Conservation (phyloP, 805 yeast genomes). For the Kregervanrija fluxuum region DNA sequence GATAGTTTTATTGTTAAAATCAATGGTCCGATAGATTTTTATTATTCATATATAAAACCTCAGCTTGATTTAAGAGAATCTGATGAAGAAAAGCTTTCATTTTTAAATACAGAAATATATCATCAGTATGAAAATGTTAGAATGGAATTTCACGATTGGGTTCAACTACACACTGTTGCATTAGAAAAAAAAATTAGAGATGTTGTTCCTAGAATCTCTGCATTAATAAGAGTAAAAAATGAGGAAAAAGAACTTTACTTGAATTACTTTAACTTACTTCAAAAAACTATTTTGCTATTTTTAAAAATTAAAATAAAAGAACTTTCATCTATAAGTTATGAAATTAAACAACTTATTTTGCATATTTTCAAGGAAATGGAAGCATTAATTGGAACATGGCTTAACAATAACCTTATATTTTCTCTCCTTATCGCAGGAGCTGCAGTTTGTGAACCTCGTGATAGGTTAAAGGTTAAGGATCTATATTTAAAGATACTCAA, state of each 20-base stretch:
- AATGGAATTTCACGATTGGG: conserved; percentile 19
- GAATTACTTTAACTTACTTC: conserved; percentile 17
- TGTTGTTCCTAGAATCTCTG: conserved; percentile 11
- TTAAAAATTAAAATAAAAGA: conserved; percentile 15
- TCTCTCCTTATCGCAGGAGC: conserved; percentile 20
- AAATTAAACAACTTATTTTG: conserved; percentile 15
- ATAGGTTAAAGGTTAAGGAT: conserved; percentile 15
- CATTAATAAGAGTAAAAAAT: conserved; percentile 1
- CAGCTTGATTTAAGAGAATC: conserved; percentile 2
- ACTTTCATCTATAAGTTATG: conserved; percentile 16
- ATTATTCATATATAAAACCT: conserved; percentile 3
- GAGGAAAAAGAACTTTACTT: conserved; percentile 6
- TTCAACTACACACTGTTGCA: conserved; percentile 10
- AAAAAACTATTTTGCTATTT: conserved; percentile 13
- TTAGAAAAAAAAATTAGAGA: conserved; percentile 10
- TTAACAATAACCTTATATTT: conserved; percentile 14
- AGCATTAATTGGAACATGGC: conserved; percentile 7
- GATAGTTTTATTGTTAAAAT: conserved; percentile 9
- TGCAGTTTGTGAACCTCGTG: conserved; percentile 20
- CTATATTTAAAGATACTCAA: conserved; percentile 10
- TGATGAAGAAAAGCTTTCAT: conserved; percentile 4
- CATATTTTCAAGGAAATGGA: conserved; percentile 14
- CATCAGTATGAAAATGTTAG: conserved; percentile 13
- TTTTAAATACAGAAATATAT: conserved; percentile 10
- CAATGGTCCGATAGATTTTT: conserved; percentile 2